Evolutionary conservation across 2,329 filamentous ascomycete species (phyloP), one percentile per base, ranked within the genome.

Genomic region (Epichloe brachyelytri): DNA sequence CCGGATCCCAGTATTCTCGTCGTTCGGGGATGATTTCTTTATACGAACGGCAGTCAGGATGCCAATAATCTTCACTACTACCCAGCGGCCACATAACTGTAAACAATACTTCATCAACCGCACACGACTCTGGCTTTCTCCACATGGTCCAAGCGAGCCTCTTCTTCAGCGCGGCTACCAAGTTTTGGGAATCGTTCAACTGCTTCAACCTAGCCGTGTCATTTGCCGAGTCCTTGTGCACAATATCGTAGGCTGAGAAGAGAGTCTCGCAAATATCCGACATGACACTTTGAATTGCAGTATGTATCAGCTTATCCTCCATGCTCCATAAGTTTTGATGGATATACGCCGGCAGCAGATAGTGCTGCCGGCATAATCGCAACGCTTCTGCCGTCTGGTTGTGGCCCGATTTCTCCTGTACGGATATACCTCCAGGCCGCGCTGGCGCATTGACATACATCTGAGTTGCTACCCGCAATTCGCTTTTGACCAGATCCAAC

Each of bases 81-180:
- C 80, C 80, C 60, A 73, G 68, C 0, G 80, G 81, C 80, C 80
- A 85, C 59, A 84, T 81, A 2, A 79, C 79, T n/a, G 83, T 68
- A 44, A 78, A 72, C 54, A 80, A 80, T 3, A 81, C 62, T 62
- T 84, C 74, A 43, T 77, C 70, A 7, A 69, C 67, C 0, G 58
- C 62, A 58, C 82, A 85, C 1, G 70, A 68, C 6, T 68, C 65
- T 48, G 78, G 79, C 47, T 73, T 69, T 57, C 78, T 81, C 79
- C 79, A 84, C 0, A 65, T 71, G 3, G 77, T 72, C 82, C 82
- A 85, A 6, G 69, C 68, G 2, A 85, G 66, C 51, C 74, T 74
- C 1, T 63, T 54, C 19, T 75, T 71, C 15, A 85, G 50, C 19
- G 41, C 43, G 12, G 6, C 15, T 3, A 54, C 20, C 14, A 38